phyloP scores from a whole-genome alignment of 768 basidiomycete genomes.

The Phaeotremella fagi region DNA sequence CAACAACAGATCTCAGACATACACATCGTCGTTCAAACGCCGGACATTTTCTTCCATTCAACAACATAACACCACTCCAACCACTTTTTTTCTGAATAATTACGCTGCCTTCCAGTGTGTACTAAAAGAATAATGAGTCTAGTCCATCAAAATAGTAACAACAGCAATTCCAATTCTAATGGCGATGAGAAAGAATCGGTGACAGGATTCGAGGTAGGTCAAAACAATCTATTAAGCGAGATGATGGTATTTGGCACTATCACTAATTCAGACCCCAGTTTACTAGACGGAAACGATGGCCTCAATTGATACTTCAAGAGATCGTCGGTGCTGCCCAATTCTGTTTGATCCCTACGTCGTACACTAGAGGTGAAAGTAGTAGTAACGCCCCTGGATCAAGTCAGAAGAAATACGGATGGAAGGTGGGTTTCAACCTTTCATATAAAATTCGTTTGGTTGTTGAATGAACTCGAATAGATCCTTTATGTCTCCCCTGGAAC shows the following conservation, averaged over 20 bases:
- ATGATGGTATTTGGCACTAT: neutral
- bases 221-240: neutral
- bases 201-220: conserved; percentile 27
- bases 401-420: conserved; percentile 12
- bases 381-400: neutral
- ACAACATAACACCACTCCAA: no score
- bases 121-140: no score
- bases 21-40: no score
- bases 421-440: conserved; percentile 7
- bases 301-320: conserved; percentile 44
- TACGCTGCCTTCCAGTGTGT: no score
- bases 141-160: neutral
- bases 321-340: conserved; percentile 40
- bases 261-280: conserved; percentile 26
- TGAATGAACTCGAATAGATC: conserved; percentile 19
- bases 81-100: no score
- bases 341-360: conserved; percentile 40
- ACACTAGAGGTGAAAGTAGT: neutral
- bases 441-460: neutral
- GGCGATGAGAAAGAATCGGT: conserved; percentile 22
- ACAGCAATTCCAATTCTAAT: neutral
- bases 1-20: no score
- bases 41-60: no score
- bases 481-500: conserved; percentile 41
- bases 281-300: conserved; percentile 47